These are phyloP conservation scores for Capsicum chinense DNA, from an alignment of 257 asterid species.

Conservation along the genomic window DNA sequence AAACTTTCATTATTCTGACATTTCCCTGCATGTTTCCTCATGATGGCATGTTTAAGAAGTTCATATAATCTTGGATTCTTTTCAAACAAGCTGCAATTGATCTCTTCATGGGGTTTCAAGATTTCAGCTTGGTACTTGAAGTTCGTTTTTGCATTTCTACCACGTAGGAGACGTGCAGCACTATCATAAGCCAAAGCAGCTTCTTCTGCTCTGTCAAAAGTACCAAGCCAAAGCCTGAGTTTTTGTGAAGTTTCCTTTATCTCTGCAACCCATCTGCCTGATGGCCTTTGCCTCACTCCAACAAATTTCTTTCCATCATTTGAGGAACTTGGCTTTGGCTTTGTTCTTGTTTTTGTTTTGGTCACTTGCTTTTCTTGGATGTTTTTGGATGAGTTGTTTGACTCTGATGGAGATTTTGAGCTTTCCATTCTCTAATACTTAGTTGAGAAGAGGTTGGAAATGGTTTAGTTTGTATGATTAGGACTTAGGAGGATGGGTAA, in stretches of 20 bases:
- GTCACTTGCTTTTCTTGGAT: slow-evolving; percentile 14
- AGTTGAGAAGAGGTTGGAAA: neutral
- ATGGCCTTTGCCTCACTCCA: slow-evolving; percentile 49
- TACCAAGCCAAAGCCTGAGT: slow-evolving; percentile 50
- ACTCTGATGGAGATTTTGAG: slow-evolving; percentile 29
- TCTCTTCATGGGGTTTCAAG: slow-evolving; percentile 33
- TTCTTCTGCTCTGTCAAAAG: slow-evolving; percentile 45
- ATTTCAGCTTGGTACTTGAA: slow-evolving; percentile 31
- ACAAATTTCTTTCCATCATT: slow-evolving; percentile 33
- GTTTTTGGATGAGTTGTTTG: slow-evolving; percentile 1
- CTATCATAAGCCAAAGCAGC: slow-evolving; percentile 50
- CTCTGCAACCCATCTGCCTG: slow-evolving; percentile 54
- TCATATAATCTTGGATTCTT: slow-evolving; percentile 44
- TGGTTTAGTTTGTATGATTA: slow-evolving; percentile 10
- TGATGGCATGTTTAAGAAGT: slow-evolving; percentile 40
- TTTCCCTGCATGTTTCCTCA: slow-evolving; percentile 35
- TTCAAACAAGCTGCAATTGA: slow-evolving; percentile 24
- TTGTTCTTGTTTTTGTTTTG: neutral
- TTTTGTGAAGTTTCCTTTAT: slow-evolving; percentile 43
- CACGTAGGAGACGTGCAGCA: slow-evolving; percentile 43
- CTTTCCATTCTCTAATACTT: slow-evolving; percentile 28
- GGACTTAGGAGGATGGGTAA: neutral
- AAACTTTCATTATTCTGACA: neutral
- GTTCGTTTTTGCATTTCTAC: slow-evolving; percentile 47
- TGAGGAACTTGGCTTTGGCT: neutral